Conservation (phyloP, 306 rosid genomes). For the Cicer chorassanicum region DNA sequence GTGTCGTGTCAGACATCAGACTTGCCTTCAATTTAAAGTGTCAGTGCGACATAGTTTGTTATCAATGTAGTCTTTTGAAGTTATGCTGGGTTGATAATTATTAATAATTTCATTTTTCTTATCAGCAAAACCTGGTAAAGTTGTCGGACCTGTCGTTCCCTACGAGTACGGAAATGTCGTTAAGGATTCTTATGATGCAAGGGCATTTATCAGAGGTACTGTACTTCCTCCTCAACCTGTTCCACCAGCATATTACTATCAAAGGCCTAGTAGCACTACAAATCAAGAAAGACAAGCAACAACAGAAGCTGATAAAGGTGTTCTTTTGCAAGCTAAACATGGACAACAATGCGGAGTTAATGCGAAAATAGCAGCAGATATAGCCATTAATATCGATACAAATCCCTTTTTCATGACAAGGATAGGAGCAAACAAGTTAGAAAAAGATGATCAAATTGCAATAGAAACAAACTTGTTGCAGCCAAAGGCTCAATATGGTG, state of each 20-base stretch:
- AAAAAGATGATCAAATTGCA: conserved; percentile 63
- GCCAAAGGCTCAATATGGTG: conserved; percentile 69
- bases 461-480: conserved; percentile 73
- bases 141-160: conserved; percentile 80
- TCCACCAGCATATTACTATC: conserved; percentile 70
- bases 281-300: conserved; percentile 58
- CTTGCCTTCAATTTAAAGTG: too few relatives aligned
- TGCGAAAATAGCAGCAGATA: conserved; percentile 71
- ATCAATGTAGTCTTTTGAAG: background rate
- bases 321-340: conserved; percentile 63
- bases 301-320: conserved; percentile 54
- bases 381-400: conserved; percentile 73
- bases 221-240: conserved; percentile 67
- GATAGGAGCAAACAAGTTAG: conserved; percentile 69
- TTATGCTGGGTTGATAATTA: background rate
- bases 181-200: conserved; percentile 82
- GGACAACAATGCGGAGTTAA: conserved; percentile 64
- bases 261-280: conserved; percentile 56
- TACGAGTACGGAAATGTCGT: conserved; percentile 61
- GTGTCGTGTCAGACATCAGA: background rate
- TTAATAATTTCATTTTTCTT: conserved; percentile 22
- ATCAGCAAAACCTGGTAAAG: conserved; percentile 89
- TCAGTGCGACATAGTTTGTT: background rate
- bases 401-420: conserved; percentile 93
- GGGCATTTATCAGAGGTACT: conserved; percentile 67